A percentile compares a stretch with the other conserved stretches of the same genome.
phyloP scores from a whole-genome alignment of 805 yeast genomes.

The Lachancea quebecensis region DNA sequence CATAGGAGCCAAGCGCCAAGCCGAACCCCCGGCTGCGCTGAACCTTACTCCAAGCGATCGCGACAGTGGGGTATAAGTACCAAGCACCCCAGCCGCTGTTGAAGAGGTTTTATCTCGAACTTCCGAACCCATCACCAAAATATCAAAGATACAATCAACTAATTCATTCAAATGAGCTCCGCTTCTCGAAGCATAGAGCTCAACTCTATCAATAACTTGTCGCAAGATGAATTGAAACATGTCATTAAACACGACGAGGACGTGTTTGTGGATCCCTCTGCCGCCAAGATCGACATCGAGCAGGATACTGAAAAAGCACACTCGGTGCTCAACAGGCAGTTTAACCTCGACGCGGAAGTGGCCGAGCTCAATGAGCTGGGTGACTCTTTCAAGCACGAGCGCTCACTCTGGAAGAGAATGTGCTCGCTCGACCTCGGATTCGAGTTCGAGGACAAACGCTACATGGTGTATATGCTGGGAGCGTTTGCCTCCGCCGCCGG shows the following conservation, averaged over 20 bases:
- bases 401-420: conserved; percentile 35
- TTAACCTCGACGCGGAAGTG: conserved; percentile 35
- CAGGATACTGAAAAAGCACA: conserved; percentile 1
- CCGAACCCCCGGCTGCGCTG: too few species aligned
- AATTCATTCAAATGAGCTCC: background rate
- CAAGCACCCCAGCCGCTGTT: too few species aligned
- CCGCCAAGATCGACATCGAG: conserved; percentile 4
- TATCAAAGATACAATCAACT: background rate
- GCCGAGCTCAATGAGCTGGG: conserved; percentile 31
- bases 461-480: conserved; percentile 46
- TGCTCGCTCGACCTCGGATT: conserved; percentile 30
- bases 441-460: conserved; percentile 38
- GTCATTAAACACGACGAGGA: conserved; percentile 4
- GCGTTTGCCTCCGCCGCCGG: conserved; percentile 59
- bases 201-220: background rate
- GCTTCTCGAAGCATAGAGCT: background rate
- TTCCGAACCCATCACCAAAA: background rate
- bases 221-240: conserved; percentile 4
- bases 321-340: conserved; percentile 7
- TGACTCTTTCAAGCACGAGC: conserved; percentile 21
- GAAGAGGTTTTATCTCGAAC: too few species aligned
- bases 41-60: too few species aligned
- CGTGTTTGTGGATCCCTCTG: conserved; percentile 4
- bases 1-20: too few species aligned
- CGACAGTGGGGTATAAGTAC: too few species aligned